A percentile compares a stretch with the other conserved stretches of the same genome.
Conservation (phyloP, 495 filamentous ascomycete species). For the Aspergillus bridgeri region DNA sequence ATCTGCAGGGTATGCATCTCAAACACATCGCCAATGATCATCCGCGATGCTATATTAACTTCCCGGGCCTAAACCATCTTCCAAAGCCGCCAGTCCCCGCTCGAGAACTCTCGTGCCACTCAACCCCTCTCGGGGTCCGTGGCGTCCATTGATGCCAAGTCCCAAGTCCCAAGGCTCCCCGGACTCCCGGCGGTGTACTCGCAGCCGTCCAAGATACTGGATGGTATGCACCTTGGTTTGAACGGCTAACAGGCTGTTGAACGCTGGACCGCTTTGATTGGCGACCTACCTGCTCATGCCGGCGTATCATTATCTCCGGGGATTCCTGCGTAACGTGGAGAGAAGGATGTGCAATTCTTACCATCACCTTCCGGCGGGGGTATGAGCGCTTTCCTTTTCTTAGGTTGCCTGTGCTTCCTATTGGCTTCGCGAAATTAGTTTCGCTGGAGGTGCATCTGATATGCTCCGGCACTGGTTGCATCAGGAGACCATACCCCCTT, state of each 20-base stretch:
- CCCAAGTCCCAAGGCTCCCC: neutral
- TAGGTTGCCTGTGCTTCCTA: neutral
- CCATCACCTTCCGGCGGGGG: neutral
- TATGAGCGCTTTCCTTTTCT: neutral
- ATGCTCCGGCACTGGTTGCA: conserved; percentile 1
- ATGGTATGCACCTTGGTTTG: neutral
- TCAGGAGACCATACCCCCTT: conserved; percentile 15
- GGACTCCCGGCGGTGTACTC: conserved; percentile 7
- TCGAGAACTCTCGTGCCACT: neutral
- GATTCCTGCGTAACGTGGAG: conserved; percentile 5
- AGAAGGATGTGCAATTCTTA: neutral
- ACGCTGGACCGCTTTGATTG: conserved; percentile 8
- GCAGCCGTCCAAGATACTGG: neutral
- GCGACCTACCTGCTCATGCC: neutral
- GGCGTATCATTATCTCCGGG: conserved; percentile 9
- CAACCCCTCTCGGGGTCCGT: conserved; percentile 1
- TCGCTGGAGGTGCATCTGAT: neutral
- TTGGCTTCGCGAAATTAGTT: neutral
- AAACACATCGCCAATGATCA: conserved; percentile 6
- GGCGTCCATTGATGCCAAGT: conserved; percentile 3
- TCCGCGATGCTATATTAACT: neutral
- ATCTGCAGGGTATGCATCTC: conserved; percentile 5
- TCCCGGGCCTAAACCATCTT: neutral
- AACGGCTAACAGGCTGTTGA: neutral
- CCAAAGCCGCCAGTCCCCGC: neutral